A percentile compares a stretch with the other conserved stretches of the same genome.
These are phyloP conservation scores for Chlamydomonas reinhardtii DNA, from an alignment of 163 green algal genomes.

Conservation along the genomic window DNA sequence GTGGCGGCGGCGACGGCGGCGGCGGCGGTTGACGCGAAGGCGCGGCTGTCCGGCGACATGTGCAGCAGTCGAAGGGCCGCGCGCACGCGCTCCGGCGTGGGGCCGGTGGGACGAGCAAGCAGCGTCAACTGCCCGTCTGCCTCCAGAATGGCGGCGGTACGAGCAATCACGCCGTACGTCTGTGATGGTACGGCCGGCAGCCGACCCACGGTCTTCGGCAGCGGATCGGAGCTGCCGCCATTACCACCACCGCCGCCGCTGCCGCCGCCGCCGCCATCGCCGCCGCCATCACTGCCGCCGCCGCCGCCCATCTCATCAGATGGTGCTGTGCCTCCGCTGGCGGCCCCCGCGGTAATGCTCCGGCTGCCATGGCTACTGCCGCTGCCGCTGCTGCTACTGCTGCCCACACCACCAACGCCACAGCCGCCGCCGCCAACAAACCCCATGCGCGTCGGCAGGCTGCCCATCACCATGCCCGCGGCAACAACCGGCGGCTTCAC, in stretches of 20 bases:
- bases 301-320: no score
- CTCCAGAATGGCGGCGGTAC: conserved; percentile 20
- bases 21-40: not conserved
- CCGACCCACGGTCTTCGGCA: not conserved
- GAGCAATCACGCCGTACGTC: conserved; percentile 20
- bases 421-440: no score
- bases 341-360: not conserved
- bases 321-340: no score
- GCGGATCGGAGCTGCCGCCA: not conserved
- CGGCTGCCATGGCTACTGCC: not conserved
- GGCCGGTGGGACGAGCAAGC: conserved; percentile 4
- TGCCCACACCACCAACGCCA: not conserved
- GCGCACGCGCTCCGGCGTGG: conserved; percentile 11
- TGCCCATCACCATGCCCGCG: no score
- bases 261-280: not conserved
- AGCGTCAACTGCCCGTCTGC: conserved; percentile 21
- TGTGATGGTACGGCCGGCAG: conserved; percentile 25
- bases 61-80: conserved; percentile 16
- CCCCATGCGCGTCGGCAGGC: no score
- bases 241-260: not conserved
- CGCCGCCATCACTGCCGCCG: not conserved
- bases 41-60: not conserved
- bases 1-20: not conserved
- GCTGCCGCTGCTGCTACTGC: not conserved
- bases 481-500: not conserved